Conservation (phyloP, 208 protist species). For the Paratrypanosoma confusum region DNA sequence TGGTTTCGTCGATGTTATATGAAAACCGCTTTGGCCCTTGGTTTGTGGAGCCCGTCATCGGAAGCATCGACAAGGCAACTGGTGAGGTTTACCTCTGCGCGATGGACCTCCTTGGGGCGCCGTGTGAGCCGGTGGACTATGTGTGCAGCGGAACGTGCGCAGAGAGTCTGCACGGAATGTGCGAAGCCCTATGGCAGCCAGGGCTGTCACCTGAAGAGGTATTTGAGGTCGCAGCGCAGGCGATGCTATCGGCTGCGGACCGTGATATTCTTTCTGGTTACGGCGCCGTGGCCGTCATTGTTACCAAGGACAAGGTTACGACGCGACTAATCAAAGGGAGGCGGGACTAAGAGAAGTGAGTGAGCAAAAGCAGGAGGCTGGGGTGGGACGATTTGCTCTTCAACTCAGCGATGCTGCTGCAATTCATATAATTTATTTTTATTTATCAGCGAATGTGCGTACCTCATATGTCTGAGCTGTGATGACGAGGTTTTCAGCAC, state of each 20-base stretch:
- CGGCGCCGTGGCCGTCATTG: slow-evolving; percentile 90
- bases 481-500: too few species aligned
- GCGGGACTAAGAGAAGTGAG: slow-evolving; percentile 55
- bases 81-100: slow-evolving; percentile 92
- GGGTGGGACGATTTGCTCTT: too few species aligned
- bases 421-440: too few species aligned
- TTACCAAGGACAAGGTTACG: slow-evolving; percentile 70
- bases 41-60: slow-evolving; percentile 97
- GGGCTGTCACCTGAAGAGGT: slow-evolving; percentile 93
- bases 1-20: slow-evolving; percentile 85
- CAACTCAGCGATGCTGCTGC: too few species aligned
- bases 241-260: slow-evolving; percentile 93
- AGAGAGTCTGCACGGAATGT: slow-evolving; percentile 97
- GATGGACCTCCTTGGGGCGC: slow-evolving; percentile 95
- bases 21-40: slow-evolving; percentile 96
- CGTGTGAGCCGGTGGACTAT: slow-evolving; percentile 93
- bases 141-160: slow-evolving; percentile 93
- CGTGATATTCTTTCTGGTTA: slow-evolving; percentile 97
- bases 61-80: slow-evolving; percentile 90
- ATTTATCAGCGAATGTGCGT: too few species aligned
- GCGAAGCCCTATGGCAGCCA: slow-evolving; percentile 94
- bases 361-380: not conserved
- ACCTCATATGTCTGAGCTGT: too few species aligned
- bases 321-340: slow-evolving; percentile 83
- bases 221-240: slow-evolving; percentile 93